Conservation (phyloP, 768 basidiomycete species). For the Lactarius hengduanensis region DNA sequence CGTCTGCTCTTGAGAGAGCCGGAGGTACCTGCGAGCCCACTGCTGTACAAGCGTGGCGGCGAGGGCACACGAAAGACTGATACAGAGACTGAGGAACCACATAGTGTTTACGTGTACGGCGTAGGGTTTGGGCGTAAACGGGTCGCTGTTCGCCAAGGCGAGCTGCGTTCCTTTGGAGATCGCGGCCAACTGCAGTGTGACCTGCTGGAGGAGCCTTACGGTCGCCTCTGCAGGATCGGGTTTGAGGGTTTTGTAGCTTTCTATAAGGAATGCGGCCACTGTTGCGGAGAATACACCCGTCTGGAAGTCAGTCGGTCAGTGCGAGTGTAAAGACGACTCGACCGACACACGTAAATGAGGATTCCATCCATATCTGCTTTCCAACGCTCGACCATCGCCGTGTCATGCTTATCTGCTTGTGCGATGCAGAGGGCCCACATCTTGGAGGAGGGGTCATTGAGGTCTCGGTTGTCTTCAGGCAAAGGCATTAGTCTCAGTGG, state of each 20-base stretch:
- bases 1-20: not conserved
- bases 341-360: constrained; percentile 22
- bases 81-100: constrained; percentile 27
- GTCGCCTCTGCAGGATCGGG: constrained; percentile 19
- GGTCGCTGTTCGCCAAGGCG: not conserved
- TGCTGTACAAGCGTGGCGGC: constrained; percentile 20
- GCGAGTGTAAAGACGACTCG: not conserved
- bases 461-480: not conserved
- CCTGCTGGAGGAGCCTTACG: constrained; percentile 7
- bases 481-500: not conserved
- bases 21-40: constrained; percentile 20
- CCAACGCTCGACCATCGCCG: constrained; percentile 16
- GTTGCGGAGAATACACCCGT: constrained; percentile 28
- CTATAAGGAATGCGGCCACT: constrained; percentile 26
- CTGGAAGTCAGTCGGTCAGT: not conserved
- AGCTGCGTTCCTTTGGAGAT: constrained; percentile 13
- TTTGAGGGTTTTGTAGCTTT: constrained; percentile 24
- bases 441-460: constrained; percentile 17
- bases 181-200: constrained; percentile 10
- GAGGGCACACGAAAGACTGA: constrained; percentile 20
- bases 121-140: not conserved
- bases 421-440: constrained; percentile 22
- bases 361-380: constrained; percentile 25
- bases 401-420: constrained; percentile 8
- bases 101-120: constrained; percentile 23